These are phyloP conservation scores for Ophiostoma piceae DNA, from an alignment of 2,329 filamentous ascomycete genomes.

Conservation along the genomic window DNA sequence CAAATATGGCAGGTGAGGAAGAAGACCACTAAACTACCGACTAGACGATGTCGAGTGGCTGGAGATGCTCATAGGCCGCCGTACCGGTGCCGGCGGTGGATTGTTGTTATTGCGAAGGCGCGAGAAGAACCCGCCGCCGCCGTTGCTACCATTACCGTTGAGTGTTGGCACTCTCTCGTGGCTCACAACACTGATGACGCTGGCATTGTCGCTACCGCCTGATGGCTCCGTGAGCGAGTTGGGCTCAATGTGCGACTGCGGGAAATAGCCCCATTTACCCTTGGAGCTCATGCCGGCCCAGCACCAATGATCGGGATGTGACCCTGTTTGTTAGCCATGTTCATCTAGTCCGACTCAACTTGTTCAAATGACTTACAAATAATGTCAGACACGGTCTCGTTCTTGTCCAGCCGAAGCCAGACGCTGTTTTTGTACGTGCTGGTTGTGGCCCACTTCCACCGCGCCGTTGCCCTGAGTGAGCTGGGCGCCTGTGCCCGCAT, in stretches of 20 bases:
- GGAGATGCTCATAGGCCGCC: conserved; percentile 24
- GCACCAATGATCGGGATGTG: conserved; percentile 49
- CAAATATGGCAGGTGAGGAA: background rate
- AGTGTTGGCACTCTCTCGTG: conserved; percentile 15
- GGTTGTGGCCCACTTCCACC: conserved; percentile 47
- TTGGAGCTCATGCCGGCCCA: conserved; percentile 51
- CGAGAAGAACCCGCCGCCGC: conserved; percentile 23
- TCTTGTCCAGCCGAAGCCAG: conserved; percentile 59
- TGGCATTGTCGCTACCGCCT: conserved; percentile 29
- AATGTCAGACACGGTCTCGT: conserved; percentile 62
- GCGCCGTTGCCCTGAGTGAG: conserved; percentile 43
- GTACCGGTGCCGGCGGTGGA: background rate
- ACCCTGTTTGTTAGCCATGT: conserved; percentile 14
- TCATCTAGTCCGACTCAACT: background rate
- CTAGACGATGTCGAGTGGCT: conserved; percentile 26
- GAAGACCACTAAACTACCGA: background rate
- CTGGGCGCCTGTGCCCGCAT: conserved; percentile 44
- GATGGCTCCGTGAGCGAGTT: conserved; percentile 40
- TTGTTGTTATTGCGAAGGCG: conserved; percentile 23
- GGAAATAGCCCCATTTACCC: conserved; percentile 51
- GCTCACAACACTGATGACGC: conserved; percentile 12
- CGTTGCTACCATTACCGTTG: conserved; percentile 21
- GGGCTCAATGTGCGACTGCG: conserved; percentile 45
- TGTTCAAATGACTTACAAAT: conserved; percentile 36
- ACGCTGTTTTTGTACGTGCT: conserved; percentile 36